A percentile compares a stretch with the other conserved stretches of the same genome.
Conservation (phyloP, 2,329 filamentous ascomycete genomes). For the Cadophora sp. region DNA sequence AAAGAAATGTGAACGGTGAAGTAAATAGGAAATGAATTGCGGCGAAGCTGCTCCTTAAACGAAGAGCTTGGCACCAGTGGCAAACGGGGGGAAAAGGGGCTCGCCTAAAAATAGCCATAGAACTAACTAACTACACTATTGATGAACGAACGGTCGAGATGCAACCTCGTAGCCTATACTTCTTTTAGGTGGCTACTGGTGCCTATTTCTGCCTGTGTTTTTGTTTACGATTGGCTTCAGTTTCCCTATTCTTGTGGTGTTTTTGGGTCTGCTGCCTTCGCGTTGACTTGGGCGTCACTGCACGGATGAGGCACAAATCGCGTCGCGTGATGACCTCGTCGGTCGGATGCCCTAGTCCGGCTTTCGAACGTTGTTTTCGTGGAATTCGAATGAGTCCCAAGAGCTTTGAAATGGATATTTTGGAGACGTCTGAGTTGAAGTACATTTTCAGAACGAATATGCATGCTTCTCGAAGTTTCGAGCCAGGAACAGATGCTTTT, state of each 20-base stretch:
- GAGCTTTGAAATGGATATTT: too few relatives aligned
- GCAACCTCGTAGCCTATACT: background rate
- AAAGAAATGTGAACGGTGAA: constrained; percentile 6
- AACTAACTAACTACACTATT: constrained; percentile 16
- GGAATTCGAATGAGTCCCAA: background rate
- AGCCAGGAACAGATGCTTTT: too few relatives aligned
- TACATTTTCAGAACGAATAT: too few relatives aligned
- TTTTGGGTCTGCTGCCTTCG: constrained; percentile 9
- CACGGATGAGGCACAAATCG: constrained; percentile 15
- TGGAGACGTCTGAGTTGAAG: too few relatives aligned
- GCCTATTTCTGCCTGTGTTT: background rate
- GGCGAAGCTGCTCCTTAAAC: background rate
- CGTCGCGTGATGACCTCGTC: background rate
- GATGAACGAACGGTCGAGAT: background rate
- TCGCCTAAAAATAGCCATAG: constrained; percentile 21
- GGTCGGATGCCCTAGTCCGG: background rate
- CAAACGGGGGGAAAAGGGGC: constrained; percentile 7
- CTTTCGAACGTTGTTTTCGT: background rate
- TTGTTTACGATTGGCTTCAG: background rate
- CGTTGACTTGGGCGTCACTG: background rate
- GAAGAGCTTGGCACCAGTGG: background rate
- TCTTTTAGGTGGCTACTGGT: background rate
- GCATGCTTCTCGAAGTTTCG: too few relatives aligned
- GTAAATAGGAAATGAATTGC: constrained; percentile 10
- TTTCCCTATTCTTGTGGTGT: background rate